Percentiles rank a stretch among this genome's conserved stretches.
phyloP scores from a whole-genome alignment of 192 early-diverging fungal genomes.

The Gigaspora rosea region DNA sequence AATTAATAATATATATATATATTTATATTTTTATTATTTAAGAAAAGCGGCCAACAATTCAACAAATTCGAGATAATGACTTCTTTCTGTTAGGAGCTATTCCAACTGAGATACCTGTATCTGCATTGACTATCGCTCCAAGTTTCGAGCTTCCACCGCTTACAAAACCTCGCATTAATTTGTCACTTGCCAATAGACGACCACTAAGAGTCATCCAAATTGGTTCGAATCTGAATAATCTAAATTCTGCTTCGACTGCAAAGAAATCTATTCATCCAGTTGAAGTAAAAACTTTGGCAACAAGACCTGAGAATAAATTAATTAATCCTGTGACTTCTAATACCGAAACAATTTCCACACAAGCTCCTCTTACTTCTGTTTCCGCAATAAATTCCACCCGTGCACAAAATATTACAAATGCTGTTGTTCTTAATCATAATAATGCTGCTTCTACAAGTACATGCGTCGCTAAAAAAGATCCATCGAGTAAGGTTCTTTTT shows the following conservation, averaged over 20 bases:
- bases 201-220: not conserved
- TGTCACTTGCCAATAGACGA: not conserved
- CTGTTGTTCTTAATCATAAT: no score
- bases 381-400: no score
- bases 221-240: not conserved
- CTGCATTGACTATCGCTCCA: not conserved
- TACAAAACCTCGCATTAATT: not conserved
- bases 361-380: no score
- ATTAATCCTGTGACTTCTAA: not conserved
- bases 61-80: not conserved
- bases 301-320: not conserved
- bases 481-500: no score
- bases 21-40: not conserved
- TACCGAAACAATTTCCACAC: no score
- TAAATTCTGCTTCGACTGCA: not conserved
- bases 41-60: slow-evolving; percentile 14
- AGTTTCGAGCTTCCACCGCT: not conserved
- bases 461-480: no score
- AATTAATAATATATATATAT: not conserved
- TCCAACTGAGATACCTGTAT: not conserved
- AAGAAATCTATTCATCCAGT: not conserved
- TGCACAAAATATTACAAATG: no score
- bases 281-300: not conserved
- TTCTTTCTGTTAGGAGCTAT: slow-evolving; percentile 3
- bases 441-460: no score